Conservation (phyloP, 176 grass and related monocot genomes). For the Oryza coarctata region DNA sequence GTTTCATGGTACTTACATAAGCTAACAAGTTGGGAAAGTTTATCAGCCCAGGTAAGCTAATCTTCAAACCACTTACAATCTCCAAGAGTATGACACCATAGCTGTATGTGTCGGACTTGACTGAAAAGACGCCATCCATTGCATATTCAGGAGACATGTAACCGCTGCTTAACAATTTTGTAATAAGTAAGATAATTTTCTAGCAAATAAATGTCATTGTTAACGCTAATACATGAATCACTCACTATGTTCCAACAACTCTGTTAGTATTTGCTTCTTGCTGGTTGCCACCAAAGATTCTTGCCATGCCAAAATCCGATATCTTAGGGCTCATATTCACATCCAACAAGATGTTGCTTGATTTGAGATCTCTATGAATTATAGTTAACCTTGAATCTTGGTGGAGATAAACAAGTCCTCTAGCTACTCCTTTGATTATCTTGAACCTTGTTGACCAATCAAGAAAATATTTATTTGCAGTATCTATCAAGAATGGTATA, state of each 20-base stretch:
- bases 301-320: constrained; percentile 71
- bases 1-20: constrained; percentile 40
- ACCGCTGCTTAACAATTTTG: constrained; percentile 14
- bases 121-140: constrained; percentile 54
- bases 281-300: constrained; percentile 53
- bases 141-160: constrained; percentile 82
- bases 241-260: constrained; percentile 69
- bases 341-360: constrained; percentile 63
- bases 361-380: constrained; percentile 52
- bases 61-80: constrained; percentile 56
- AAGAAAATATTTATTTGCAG: constrained; percentile 16
- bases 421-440: constrained; percentile 56
- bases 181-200: not conserved
- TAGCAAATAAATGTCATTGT: not conserved
- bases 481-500: constrained; percentile 24
- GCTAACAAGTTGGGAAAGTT: constrained; percentile 40
- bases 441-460: constrained; percentile 50
- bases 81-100: constrained; percentile 60
- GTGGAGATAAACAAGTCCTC: constrained; percentile 74
- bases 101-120: constrained; percentile 58
- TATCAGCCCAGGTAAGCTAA: not conserved
- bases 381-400: constrained; percentile 60
- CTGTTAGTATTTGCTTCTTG: constrained; percentile 45
- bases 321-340: constrained; percentile 53
- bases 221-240: not conserved